Conservation (phyloP, 352 stramenopile species). For the Saprolegnia parasitica region DNA sequence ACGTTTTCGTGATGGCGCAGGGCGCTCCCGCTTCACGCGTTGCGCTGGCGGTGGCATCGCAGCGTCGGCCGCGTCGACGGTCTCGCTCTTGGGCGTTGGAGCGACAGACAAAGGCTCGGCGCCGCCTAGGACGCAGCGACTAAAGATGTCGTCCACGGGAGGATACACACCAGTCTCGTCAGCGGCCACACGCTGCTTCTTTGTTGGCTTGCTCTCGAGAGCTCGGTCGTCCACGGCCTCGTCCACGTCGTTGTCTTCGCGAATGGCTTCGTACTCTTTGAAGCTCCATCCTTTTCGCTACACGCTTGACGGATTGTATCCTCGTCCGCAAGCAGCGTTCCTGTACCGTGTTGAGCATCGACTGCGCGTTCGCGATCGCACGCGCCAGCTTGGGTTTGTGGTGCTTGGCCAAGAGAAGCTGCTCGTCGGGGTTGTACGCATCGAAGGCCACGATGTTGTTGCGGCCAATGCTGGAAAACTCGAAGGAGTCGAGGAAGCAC, state of each 20-base stretch:
- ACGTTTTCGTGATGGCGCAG: not conserved
- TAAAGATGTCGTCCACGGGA: too few relatives aligned
- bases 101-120: too few relatives aligned
- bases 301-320: not conserved
- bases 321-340: too few relatives aligned
- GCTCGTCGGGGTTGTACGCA: not conserved
- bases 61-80: not conserved
- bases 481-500: constrained; percentile 23
- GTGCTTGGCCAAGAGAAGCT: constrained; percentile 9
- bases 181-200: not conserved
- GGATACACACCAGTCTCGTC: not conserved
- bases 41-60: not conserved
- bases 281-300: not conserved
- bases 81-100: too few relatives aligned
- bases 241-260: not conserved
- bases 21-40: not conserved
- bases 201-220: not conserved
- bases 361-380: not conserved
- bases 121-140: too few relatives aligned
- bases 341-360: not conserved
- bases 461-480: not conserved
- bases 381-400: not conserved
- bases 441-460: constrained; percentile 13
- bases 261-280: constrained; percentile 11
- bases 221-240: not conserved